Percentiles rank a stretch among this genome's conserved stretches.
Evolutionary conservation across 306 rosid species (phyloP).

Genomic region (Vicia faba): DNA sequence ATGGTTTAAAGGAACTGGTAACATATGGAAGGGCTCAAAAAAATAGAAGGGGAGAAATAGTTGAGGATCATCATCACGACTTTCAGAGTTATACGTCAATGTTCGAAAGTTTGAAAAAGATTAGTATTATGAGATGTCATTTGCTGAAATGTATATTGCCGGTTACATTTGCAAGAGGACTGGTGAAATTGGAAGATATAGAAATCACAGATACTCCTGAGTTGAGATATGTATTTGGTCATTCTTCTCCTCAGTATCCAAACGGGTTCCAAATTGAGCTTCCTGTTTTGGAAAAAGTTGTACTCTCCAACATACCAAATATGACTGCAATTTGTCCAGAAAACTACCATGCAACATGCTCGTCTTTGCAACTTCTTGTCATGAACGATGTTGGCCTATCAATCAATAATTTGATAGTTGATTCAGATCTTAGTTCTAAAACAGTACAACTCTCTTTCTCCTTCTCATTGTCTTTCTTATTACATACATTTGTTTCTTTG

Average conservation of each 20-base stretch:
- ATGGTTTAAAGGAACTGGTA: slow-evolving; percentile 1
- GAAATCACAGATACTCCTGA: background rate
- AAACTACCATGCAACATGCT: too few species aligned
- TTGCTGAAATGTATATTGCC: slow-evolving; percentile 10
- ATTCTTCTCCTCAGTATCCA: background rate
- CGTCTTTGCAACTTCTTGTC: too few species aligned
- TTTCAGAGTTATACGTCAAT: background rate
- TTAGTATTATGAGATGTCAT: background rate
- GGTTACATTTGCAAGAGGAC: background rate
- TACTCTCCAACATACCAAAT: background rate
- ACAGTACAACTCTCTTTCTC: background rate
- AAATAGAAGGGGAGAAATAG: background rate
- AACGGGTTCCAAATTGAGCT: too few species aligned
- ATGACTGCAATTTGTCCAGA: background rate
- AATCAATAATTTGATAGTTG: too few species aligned
- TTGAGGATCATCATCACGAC: background rate
- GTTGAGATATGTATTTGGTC: slow-evolving; percentile 25
- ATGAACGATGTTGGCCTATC: too few species aligned
- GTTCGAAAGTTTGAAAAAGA: background rate
- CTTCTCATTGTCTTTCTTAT: background rate
- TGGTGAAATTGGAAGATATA: slow-evolving; percentile 7
- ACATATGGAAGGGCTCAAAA: background rate
- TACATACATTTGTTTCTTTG: background rate
- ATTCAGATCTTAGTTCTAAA: slow-evolving; percentile 7
- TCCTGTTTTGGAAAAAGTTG: too few species aligned